Evolutionary conservation across 331 rosid species (phyloP), one percentile per base, ranked within the genome.

Genomic region (Malus hybrid): DNA sequence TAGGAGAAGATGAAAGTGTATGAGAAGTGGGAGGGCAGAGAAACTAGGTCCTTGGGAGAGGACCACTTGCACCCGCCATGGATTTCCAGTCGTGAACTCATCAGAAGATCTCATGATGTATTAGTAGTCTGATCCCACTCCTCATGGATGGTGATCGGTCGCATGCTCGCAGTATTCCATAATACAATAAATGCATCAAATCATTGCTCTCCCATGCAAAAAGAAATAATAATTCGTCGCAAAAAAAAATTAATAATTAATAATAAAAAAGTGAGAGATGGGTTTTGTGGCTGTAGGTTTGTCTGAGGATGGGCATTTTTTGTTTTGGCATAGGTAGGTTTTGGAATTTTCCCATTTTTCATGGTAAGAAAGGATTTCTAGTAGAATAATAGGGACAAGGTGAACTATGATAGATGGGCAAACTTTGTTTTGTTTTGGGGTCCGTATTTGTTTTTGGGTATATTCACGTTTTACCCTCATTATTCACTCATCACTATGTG

Each of bases 241-340:
- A 9, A 57, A 32, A 7, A 9, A 42, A 5, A 4, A 65, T n/a
- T n/a, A n/a, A n/a, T n/a, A n/a, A 46, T 1, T 15, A 48, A 48
- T 48, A 16, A 48, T n/a, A 20, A 9, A 4, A 16, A 28, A 67
- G 3, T 56, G 66, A 71, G 27, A 27, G 27, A 66, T 44, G 82
- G 56, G 44, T 18, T 79, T 79, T 75, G 71, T 39, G 57, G 62
- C 56, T 14, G 46, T 34, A 1, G 44, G 34, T 33, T 29, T 6
- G 34, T 27, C 67, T 60, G 82, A 52, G 85, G 76, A 87, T 90
- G 97, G 90, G 97, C 80, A 61, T 76, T 76, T 79, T 87, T 89
- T 90, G 93, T 85, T 82, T 60, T 68, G 81, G 81, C 74, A 66
- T 46, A 24, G 29, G 54, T 15, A 52, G n/a, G 59, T 61, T 81